phyloP scores from a whole-genome alignment of 805 yeast species.

The Phaffomyces antillensis region DNA sequence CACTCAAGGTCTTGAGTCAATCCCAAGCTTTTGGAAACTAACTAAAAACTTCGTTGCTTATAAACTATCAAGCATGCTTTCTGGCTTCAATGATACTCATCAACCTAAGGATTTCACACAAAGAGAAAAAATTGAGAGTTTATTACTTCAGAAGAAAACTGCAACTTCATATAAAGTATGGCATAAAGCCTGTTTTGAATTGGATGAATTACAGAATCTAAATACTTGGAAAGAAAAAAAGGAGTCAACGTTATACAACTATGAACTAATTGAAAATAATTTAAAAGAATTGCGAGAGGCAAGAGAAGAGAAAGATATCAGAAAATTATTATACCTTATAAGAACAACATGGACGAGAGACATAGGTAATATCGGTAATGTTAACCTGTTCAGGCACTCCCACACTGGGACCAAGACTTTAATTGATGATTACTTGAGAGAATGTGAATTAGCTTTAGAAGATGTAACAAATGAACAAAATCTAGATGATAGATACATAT shows the following conservation, averaged over 20 bases:
- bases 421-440: constrained; percentile 76
- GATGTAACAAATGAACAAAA: constrained; percentile 19
- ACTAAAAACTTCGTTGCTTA: constrained; percentile 4
- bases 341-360: constrained; percentile 83
- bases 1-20: not conserved
- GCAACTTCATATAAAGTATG: constrained; percentile 56
- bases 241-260: constrained; percentile 68
- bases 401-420: constrained; percentile 79
- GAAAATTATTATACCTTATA: constrained; percentile 60
- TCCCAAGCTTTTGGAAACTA: constrained; percentile 3
- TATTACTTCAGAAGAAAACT: constrained; percentile 37
- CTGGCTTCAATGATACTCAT: constrained; percentile 5
- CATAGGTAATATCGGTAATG: constrained; percentile 81
- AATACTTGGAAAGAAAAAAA: constrained; percentile 64
- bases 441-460: constrained; percentile 52
- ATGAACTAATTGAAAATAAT: constrained; percentile 45
- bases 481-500: constrained; percentile 59
- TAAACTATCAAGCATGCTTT: not conserved
- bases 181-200: constrained; percentile 51
- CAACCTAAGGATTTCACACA: constrained; percentile 20
- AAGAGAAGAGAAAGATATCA: constrained; percentile 49
- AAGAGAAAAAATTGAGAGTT: constrained; percentile 29
- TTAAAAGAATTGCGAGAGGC: constrained; percentile 53
- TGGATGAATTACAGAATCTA: constrained; percentile 61
- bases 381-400: constrained; percentile 67